Evolutionary conservation across 225 moss, liverwort and hornwort genomes (phyloP).

Genomic region (Bryoerythrophyllum caledonicum): DNA sequence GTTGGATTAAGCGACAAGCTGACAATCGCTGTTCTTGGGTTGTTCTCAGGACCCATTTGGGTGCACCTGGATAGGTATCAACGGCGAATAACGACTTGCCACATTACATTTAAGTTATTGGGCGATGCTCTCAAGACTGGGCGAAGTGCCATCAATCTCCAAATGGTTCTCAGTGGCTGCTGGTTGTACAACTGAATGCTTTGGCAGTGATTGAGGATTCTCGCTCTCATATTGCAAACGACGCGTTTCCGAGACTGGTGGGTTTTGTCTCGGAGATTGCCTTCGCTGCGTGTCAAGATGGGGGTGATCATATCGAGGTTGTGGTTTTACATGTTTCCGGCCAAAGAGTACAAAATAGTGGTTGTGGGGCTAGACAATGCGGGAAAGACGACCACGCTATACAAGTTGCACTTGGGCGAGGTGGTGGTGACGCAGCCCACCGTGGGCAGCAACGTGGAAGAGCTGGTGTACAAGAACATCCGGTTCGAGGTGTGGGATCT

Average conservation of each 20-base stretch:
- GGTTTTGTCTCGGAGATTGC: background rate
- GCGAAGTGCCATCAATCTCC: background rate
- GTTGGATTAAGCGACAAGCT: background rate
- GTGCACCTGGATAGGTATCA: conserved; percentile 20
- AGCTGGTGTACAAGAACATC: conserved; percentile 81
- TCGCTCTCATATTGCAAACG: background rate
- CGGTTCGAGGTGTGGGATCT: conserved; percentile 91
- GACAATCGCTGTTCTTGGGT: conserved; percentile 12
- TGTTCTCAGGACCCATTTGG: conserved; percentile 26
- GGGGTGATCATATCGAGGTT: conserved; percentile 77
- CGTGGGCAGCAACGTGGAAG: conserved; percentile 86
- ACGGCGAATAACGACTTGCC: background rate
- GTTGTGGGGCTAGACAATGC: conserved; percentile 90
- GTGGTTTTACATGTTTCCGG: conserved; percentile 90
- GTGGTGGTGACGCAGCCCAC: conserved; percentile 87
- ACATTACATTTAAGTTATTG: conserved; percentile 10
- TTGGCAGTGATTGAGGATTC: conserved; percentile 1
- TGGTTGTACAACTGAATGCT: conserved; percentile 13
- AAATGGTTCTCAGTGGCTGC: conserved; percentile 17
- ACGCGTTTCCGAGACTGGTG: conserved; percentile 8
- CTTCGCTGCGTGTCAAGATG: conserved; percentile 43
- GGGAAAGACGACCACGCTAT: conserved; percentile 83
- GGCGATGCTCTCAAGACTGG: conserved; percentile 12
- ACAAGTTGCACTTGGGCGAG: conserved; percentile 89
- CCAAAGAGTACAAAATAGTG: conserved; percentile 88